Evolutionary conservation across 345 rosid genomes (phyloP), one percentile per base, ranked within the genome.

Genomic region (Moringa oleifera): DNA sequence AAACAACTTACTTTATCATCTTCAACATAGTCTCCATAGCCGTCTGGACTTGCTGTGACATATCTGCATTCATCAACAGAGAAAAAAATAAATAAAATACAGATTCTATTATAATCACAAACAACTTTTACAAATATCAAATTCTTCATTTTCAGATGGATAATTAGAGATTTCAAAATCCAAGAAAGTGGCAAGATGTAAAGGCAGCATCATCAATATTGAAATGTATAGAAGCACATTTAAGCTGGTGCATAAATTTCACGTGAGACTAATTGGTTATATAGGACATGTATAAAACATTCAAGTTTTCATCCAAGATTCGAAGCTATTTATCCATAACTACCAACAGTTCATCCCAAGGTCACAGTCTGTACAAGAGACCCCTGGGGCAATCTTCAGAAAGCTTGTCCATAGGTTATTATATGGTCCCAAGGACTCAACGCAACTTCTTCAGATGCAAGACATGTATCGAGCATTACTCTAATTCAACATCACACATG

Each of bases 11-110:
- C 97, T n/a, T 77, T 61, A 74, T 85, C 93, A 83, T 71, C 83
- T 88, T 90, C 58, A 94, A 93, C 95, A 88, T 85, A 69, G 69
- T 83, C 69, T 67, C 90, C 96, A 87, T 83, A 53, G 78, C 85
- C 76, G 63, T 69, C 78, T 94, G 90, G 55, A 77, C 86, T 73
- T 86, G 89, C 69, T 86, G 96, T 17, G 95, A 88, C 87, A 80
- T 68, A 70, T 94, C 99, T 88, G 86, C 69, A 68, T 64, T 18
- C 19, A 47, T 53, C 4, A 31, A 49, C 20, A 52, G 17, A 47
- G 17, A 36, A 18, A 41, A 57, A 28, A 31, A 25, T n/a, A 20
- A 28, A 58, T 37, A 6, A 19, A 49, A 23, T 6, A 51, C 17
- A 41, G 12, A 11, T 28, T 28, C 33, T 41, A 41, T 41, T 41